Conservation (phyloP, 2,329 filamentous ascomycete genomes). For the Trichoderma guizhouense region DNA sequence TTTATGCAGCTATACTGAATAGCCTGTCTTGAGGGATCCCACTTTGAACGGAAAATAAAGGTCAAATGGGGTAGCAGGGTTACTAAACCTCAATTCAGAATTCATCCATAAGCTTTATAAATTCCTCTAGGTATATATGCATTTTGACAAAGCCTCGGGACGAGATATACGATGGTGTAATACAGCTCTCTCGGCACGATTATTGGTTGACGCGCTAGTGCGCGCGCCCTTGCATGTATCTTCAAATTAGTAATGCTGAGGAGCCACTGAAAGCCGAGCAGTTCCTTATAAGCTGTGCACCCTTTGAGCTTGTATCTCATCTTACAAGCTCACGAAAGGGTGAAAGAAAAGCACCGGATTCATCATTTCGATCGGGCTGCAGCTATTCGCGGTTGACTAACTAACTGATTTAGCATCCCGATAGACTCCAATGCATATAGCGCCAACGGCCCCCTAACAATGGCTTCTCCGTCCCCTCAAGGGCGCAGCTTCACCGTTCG, state of each 20-base stretch:
- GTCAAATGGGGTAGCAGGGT: not conserved
- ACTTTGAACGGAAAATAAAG: not conserved
- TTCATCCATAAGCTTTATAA: not conserved
- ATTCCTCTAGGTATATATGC: not conserved
- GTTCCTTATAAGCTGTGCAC: not conserved
- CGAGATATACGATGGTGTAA: not conserved
- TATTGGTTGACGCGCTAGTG: not conserved
- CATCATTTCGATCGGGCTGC: not conserved
- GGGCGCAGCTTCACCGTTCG: slow-evolving; percentile 79
- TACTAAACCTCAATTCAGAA: not conserved
- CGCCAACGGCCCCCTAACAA: slow-evolving; percentile 3
- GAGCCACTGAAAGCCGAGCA: not conserved
- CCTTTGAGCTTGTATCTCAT: not conserved
- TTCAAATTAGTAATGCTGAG: not conserved
- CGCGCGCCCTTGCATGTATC: not conserved
- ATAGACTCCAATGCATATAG: not conserved
- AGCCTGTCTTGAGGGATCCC: not conserved
- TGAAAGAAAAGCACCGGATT: not conserved
- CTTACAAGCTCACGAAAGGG: not conserved
- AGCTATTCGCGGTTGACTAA: not conserved
- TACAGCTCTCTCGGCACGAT: not conserved
- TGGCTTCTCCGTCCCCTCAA: slow-evolving; percentile 28
- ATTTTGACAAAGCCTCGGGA: not conserved
- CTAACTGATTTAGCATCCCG: not conserved
- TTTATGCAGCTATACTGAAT: not conserved